Percentiles rank a stretch among this genome's conserved stretches.
Conservation (phyloP, 805 yeast species). For the Pichia cabralensis region DNA sequence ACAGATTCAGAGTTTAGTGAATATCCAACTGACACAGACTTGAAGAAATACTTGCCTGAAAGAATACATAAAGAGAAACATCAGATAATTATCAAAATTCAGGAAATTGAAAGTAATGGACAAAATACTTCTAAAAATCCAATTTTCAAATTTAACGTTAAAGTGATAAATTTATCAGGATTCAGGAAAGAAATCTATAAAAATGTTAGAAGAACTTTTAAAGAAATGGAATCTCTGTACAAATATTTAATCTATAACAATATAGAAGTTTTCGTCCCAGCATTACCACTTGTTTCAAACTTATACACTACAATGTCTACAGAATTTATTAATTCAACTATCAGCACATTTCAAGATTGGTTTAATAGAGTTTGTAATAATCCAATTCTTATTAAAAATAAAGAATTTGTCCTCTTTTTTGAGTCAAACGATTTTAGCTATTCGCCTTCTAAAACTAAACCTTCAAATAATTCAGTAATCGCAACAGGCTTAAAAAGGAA, state of each 20-base stretch:
- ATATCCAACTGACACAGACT: slow-evolving; percentile 30
- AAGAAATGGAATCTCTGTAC: slow-evolving; percentile 68
- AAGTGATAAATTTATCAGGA: slow-evolving; percentile 50
- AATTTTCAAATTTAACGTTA: slow-evolving; percentile 60
- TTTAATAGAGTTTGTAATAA: slow-evolving; percentile 61
- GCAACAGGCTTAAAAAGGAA: slow-evolving; percentile 85
- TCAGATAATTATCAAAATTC: slow-evolving; percentile 43
- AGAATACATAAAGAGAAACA: slow-evolving; percentile 32
- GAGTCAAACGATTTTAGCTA: slow-evolving; percentile 30
- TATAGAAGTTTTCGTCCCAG: slow-evolving; percentile 88
- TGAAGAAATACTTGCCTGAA: slow-evolving; percentile 41
- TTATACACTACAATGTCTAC: slow-evolving; percentile 78
- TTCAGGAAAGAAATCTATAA: slow-evolving; percentile 63
- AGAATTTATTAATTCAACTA: slow-evolving; percentile 58
- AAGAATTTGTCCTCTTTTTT: slow-evolving; percentile 70
- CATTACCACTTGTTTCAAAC: slow-evolving; percentile 67
- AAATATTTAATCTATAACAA: slow-evolving; percentile 71
- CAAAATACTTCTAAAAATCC: slow-evolving; percentile 60
- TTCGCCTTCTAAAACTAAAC: slow-evolving; percentile 31
- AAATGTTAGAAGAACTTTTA: slow-evolving; percentile 70
- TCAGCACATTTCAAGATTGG: slow-evolving; percentile 70
- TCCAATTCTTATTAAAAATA: slow-evolving; percentile 77
- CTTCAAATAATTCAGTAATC: slow-evolving; percentile 32
- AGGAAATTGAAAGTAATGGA: slow-evolving; percentile 60
- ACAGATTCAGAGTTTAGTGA: slow-evolving; percentile 14